These are phyloP conservation scores for Ascochyta rabiei DNA, from an alignment of 2,329 filamentous ascomycete genomes.

Conservation along the genomic window DNA sequence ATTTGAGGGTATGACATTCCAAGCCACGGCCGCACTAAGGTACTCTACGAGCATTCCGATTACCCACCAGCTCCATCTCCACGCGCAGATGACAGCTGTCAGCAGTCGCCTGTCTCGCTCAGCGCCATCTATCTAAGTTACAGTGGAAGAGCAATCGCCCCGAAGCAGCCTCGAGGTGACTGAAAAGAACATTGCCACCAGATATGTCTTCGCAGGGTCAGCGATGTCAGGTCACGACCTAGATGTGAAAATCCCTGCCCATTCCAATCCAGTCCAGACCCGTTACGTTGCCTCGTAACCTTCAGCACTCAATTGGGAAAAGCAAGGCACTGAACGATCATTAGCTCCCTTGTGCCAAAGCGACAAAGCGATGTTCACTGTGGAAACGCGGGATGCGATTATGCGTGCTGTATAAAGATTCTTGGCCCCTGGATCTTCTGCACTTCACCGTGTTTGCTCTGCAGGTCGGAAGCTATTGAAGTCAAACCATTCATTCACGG, in stretches of 20 bases:
- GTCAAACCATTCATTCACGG: background rate
- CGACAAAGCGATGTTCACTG: slow-evolving; percentile 12
- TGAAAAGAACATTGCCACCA: background rate
- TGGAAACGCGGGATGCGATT: slow-evolving; percentile 15
- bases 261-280: slow-evolving; percentile 11
- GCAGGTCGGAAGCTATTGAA: slow-evolving; percentile 12
- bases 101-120: slow-evolving; percentile 10
- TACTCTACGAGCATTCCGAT: slow-evolving; percentile 13
- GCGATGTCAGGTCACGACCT: background rate
- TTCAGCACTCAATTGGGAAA: slow-evolving; percentile 9
- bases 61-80: background rate
- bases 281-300: slow-evolving; percentile 13
- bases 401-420: slow-evolving; percentile 12
- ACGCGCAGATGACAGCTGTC: slow-evolving; percentile 30
- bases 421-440: slow-evolving; percentile 5
- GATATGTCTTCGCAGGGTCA: background rate
- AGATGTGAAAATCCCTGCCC: slow-evolving; percentile 2
- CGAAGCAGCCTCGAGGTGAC: background rate
- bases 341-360: slow-evolving; percentile 14
- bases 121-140: background rate
- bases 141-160: background rate
- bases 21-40: slow-evolving; percentile 7
- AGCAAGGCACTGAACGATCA: slow-evolving; percentile 12
- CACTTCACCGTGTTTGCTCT: slow-evolving; percentile 16
- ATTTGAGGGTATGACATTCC: slow-evolving; percentile 15